These are phyloP conservation scores for Colletotrichum sp. DNA, from an alignment of 2,329 filamentous ascomycete genomes.

Conservation along the genomic window DNA sequence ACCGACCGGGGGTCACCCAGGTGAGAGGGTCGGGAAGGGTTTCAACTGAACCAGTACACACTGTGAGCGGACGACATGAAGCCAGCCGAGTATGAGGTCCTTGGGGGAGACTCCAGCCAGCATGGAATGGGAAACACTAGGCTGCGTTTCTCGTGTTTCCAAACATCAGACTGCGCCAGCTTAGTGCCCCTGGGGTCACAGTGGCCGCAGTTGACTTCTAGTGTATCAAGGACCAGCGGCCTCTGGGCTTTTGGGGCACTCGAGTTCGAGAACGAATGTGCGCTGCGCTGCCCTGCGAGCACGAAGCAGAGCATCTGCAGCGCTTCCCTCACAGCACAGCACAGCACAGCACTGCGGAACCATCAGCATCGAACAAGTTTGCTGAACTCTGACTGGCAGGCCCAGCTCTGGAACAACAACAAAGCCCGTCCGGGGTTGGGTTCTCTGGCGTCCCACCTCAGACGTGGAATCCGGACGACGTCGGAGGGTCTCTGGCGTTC, in stretches of 20 bases:
- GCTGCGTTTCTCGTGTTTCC: conserved; percentile 18
- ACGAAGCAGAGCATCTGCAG: not conserved
- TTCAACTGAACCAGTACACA: conserved; percentile 16
- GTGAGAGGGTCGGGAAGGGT: conserved; percentile 7
- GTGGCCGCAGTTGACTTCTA: not conserved
- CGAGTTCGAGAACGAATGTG: not conserved
- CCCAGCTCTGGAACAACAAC: not conserved
- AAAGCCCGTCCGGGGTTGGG: not conserved
- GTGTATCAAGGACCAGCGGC: not conserved
- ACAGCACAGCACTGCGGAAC: not conserved
- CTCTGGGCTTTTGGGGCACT: not conserved
- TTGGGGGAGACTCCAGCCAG: not conserved
- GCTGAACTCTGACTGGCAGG: not conserved
- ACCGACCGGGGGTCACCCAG: not conserved
- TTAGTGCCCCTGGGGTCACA: not conserved
- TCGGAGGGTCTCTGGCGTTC: conserved; percentile 2
- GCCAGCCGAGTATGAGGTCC: conserved; percentile 16
- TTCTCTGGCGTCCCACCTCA: conserved; percentile 1
- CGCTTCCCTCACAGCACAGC: not conserved
- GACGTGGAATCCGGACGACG: conserved; percentile 2
- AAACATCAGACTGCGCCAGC: conserved; percentile 15
- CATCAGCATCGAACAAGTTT: conserved; percentile 9
- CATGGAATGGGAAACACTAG: conserved; percentile 19
- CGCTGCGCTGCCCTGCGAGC: not conserved
- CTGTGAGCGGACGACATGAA: conserved; percentile 13